A percentile compares a stretch with the other conserved stretches of the same genome.
These are phyloP conservation scores for Stropharia rugosoannulata DNA, from an alignment of 768 basidiomycete species.

Conservation along the genomic window DNA sequence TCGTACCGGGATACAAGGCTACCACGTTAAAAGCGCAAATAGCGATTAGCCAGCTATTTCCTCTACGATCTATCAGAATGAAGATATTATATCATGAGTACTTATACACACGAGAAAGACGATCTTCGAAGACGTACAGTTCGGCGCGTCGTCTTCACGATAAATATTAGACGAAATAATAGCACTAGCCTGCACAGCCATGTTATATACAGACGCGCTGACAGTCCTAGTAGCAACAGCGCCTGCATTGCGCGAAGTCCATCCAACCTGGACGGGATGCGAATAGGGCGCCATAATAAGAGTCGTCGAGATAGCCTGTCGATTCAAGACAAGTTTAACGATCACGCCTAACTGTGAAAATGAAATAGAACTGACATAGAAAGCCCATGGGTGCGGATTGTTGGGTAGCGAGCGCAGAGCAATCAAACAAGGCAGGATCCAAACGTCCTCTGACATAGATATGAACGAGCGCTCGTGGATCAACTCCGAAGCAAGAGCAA, in stretches of 20 bases:
- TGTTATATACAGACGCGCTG: conserved; percentile 60
- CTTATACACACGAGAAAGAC: not conserved
- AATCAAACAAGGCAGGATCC: conserved; percentile 62
- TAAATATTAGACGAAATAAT: conserved; percentile 59
- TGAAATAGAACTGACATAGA: conserved; percentile 37
- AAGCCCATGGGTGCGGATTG: conserved; percentile 51
- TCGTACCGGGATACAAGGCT: conserved; percentile 52
- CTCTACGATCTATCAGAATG: conserved; percentile 47
- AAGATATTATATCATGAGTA: not conserved
- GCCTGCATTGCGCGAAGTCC: conserved; percentile 61
- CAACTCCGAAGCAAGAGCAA: conserved; percentile 50
- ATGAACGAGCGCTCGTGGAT: conserved; percentile 55
- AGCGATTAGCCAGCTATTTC: conserved; percentile 54
- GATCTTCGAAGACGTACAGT: conserved; percentile 34
- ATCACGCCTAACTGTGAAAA: too few species aligned
- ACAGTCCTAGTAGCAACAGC: conserved; percentile 60
- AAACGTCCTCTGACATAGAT: conserved; percentile 53
- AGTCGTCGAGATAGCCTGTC: conserved; percentile 11
- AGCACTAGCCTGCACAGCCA: conserved; percentile 34
- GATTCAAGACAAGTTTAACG: conserved; percentile 4
- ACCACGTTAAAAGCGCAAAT: conserved; percentile 50
- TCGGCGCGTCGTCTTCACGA: conserved; percentile 53
- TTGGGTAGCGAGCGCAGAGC: conserved; percentile 49
- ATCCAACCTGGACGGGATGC: conserved; percentile 54
- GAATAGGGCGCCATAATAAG: conserved; percentile 30